Percentiles rank a stretch among this genome's conserved stretches.
Conservation (phyloP, 306 rosid species). For the Gastrolobium villosum region DNA sequence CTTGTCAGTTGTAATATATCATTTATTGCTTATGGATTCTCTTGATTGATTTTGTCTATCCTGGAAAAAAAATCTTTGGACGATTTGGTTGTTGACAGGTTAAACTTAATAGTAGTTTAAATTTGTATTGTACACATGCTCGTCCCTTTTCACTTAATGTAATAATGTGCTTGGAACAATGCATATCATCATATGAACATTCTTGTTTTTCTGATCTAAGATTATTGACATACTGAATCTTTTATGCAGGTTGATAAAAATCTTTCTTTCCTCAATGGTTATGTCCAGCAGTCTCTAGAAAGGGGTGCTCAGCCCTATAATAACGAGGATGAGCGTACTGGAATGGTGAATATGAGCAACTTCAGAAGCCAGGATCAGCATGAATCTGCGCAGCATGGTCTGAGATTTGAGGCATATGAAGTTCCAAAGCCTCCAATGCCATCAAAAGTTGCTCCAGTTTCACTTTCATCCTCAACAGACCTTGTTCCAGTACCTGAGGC, state of each 20-base stretch:
- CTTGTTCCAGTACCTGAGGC: constrained; percentile 81
- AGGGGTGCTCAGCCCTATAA: constrained; percentile 85
- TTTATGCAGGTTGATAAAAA: constrained; percentile 76
- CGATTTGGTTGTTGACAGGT: constrained; percentile 31
- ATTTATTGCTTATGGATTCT: constrained; percentile 19
- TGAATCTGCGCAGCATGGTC: constrained; percentile 71
- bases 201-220: constrained; percentile 20
- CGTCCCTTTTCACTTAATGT: not conserved
- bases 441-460: constrained; percentile 55
- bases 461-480: constrained; percentile 67
- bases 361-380: constrained; percentile 70
- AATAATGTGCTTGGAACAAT: constrained; percentile 1
- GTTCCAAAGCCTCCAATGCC: constrained; percentile 74
- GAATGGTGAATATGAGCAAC: constrained; percentile 57
- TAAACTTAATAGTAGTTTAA: constrained; percentile 8
- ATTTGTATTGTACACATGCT: constrained; percentile 7
- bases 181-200: not conserved
- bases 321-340: constrained; percentile 69
- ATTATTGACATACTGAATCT: constrained; percentile 37
- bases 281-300: constrained; percentile 70
- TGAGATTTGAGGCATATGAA: constrained; percentile 90
- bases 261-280: constrained; percentile 74
- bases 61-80: not conserved
- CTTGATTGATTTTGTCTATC: not conserved
- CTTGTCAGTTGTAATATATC: not conserved